Base-by-base conservation (phyloP, 768 basidiomycete genomes). In the Boletus reticulatus region DNA sequence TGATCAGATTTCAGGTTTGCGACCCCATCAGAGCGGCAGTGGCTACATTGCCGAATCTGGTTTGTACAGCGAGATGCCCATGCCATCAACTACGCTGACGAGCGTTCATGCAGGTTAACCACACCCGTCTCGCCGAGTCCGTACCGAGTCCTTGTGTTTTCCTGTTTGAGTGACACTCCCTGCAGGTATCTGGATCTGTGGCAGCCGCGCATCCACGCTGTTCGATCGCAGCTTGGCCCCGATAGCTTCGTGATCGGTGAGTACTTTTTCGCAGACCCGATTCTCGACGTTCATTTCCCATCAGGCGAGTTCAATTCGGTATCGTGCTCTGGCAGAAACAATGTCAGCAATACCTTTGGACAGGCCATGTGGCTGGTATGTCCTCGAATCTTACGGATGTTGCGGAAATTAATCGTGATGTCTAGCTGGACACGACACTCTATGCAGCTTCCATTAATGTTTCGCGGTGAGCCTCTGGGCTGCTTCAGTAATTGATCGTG, bases 271-370 rank as follows among this genome's bases (percentile, higher is more conserved):
- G 13, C 29, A 6, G 34, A 34, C 29, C 22, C 27, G 27, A 17
- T 14, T 31, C 11, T 39, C 17, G 12, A 20, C 37, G 10, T 22
- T 65, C 16, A 59, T 43, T 20, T 11, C 14, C 37, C 8, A 8
- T 8, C 20, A 81, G 80, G 81, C 9, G 80, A 82, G 65, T 82
- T 80, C 57, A 83, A 81, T 55, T 82, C 81, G 0, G 79, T 82
- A 12, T 81, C 80, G 6, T 82, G 81, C 50, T 76, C 78, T 13
- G 81, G 81, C 6, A 76, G 70, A 49, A 73, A 76, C 53, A 75
- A 50, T 4, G 49, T 50, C 13, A 42, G 39, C 4, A 41, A 74
- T 43, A 81, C 81, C 4, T 81, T 82, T 52, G 80, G 81, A 24
- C 81, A 82, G 56, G 77, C 80, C 14, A 68, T 83, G 32, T 82